A percentile compares a stretch with the other conserved stretches of the same genome.
These are phyloP conservation scores for Beauveria varroae DNA, from an alignment of 2,329 filamentous ascomycete genomes.

Conservation along the genomic window DNA sequence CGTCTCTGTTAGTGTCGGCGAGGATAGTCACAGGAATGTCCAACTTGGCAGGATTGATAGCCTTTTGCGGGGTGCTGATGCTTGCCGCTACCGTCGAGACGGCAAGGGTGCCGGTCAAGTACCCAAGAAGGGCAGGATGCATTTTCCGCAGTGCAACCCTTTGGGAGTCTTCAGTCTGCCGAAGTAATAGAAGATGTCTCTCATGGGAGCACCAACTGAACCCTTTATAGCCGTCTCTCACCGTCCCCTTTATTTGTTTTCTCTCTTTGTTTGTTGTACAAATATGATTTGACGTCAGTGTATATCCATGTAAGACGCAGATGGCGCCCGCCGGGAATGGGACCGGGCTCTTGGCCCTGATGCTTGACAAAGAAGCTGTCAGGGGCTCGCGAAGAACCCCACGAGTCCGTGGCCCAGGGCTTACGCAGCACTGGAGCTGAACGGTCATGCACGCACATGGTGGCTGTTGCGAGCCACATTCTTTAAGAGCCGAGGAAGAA, in stretches of 20 bases:
- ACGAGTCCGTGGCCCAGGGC: no score
- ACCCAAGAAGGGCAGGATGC: background rate
- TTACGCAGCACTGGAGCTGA: no score
- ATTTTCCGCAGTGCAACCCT: background rate
- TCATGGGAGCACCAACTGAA: background rate
- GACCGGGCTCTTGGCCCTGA: no score
- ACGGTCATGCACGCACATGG: no score
- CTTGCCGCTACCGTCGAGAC: background rate
- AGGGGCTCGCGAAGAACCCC: no score
- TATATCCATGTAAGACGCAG: no score
- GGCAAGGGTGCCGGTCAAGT: background rate
- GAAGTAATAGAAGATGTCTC: background rate
- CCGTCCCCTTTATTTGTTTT: background rate
- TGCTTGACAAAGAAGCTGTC: no score
- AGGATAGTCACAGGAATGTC: background rate
- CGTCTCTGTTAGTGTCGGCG: background rate
- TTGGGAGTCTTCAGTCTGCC: background rate
- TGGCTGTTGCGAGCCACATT: no score
- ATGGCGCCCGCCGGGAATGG: no score
- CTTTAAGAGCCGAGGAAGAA: no score
- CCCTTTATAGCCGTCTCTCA: background rate
- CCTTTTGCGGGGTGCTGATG: background rate
- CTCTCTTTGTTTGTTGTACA: background rate
- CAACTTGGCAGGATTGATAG: background rate
- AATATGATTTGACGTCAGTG: no score